A percentile compares a stretch with the other conserved stretches of the same genome.
Evolutionary conservation across 2,329 filamentous ascomycete species (phyloP).

Genomic region (Zymoseptoria ardabiliae): DNA sequence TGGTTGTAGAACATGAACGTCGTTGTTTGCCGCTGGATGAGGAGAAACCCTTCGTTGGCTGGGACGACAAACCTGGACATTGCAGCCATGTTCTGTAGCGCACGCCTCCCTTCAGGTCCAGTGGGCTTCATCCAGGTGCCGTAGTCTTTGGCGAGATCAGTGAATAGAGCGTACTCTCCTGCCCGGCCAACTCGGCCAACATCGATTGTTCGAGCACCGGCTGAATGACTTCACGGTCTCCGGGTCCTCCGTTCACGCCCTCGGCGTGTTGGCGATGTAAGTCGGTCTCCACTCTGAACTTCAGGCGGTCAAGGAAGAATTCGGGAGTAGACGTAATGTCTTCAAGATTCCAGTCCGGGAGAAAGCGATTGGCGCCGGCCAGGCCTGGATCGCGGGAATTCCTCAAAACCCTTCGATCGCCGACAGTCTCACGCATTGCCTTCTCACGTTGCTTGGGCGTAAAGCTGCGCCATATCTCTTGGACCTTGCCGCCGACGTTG

Average conservation of each 20-base stretch:
- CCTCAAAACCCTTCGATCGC: conserved; percentile 6
- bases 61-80: conserved; percentile 3
- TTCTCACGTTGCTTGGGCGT: conserved; percentile 13
- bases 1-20: conserved; percentile 5
- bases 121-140: conserved; percentile 3
- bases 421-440: conserved; percentile 8
- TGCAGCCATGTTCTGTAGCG: conserved; percentile 3
- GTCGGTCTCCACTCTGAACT: conserved; percentile 7
- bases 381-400: conserved; percentile 7
- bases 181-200: background rate
- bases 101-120: conserved; percentile 2
- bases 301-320: conserved; percentile 9
- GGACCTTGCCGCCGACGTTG: conserved; percentile 10
- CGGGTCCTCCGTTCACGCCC: conserved; percentile 4
- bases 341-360: conserved; percentile 11
- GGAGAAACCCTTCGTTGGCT: conserved; percentile 5
- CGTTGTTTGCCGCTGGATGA: conserved; percentile 3
- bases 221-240: conserved; percentile 5
- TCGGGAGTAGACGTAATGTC: conserved; percentile 12
- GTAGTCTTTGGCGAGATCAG: conserved; percentile 5
- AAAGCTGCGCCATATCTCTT: conserved; percentile 11
- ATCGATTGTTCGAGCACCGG: conserved; percentile 4
- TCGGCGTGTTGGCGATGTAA: conserved; percentile 7
- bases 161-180: conserved; percentile 1
- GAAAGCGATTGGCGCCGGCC: background rate